These are phyloP conservation scores for Tagetes patula DNA, from an alignment of 129 eudicot species.

Conservation along the genomic window DNA sequence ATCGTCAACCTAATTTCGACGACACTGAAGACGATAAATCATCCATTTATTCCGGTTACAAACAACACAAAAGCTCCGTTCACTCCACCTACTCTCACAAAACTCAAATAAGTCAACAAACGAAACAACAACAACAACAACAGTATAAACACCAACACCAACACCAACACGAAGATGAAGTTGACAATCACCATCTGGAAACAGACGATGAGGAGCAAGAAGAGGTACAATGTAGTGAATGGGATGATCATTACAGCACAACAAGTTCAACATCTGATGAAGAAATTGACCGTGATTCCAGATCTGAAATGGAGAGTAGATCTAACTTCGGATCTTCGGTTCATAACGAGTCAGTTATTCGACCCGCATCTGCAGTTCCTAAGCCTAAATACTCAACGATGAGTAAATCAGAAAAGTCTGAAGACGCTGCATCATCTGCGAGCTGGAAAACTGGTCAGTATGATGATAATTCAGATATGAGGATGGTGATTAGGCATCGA, in stretches of 20 bases:
- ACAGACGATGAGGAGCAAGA: conserved; percentile 64
- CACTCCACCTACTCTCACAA: conserved; percentile 31
- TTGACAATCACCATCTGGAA: conserved; percentile 31
- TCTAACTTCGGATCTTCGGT: conserved; percentile 70
- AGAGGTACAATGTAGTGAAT: conserved; percentile 89
- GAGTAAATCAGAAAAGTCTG: conserved; percentile 54
- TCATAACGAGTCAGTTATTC: conserved; percentile 42
- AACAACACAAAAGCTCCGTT: conserved; percentile 32
- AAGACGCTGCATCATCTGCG: conserved; percentile 56
- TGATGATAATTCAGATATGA: conserved; percentile 48
- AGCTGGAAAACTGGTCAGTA: conserved; percentile 58
- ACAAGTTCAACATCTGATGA: conserved; percentile 55
- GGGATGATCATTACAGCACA: conserved; percentile 86
- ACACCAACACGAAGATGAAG: background rate
- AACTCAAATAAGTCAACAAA: too few species aligned
- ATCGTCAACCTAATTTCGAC: conserved; percentile 30
- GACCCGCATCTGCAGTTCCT: conserved; percentile 25
- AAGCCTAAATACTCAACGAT: conserved; percentile 37
- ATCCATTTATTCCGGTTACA: conserved; percentile 25
- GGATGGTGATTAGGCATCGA: conserved; percentile 76
- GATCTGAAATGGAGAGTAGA: conserved; percentile 65
- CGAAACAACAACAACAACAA: background rate
- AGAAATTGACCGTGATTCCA: conserved; percentile 52
- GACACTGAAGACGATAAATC: conserved; percentile 39
- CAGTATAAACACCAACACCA: background rate